These are phyloP conservation scores for Tetrapisispora pingtungensis DNA, from an alignment of 805 yeast genomes.

Conservation along the genomic window DNA sequence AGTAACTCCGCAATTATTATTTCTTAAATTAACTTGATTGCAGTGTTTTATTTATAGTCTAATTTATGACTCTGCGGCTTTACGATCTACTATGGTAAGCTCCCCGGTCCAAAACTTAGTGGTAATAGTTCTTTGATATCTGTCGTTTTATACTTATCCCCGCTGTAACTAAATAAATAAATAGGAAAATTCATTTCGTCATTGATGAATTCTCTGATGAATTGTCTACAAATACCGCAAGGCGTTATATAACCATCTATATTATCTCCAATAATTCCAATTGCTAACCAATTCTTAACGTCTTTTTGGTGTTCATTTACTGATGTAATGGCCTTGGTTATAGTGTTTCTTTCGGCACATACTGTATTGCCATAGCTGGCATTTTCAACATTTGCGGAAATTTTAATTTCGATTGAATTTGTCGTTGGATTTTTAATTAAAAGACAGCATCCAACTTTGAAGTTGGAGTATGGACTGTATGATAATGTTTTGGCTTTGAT, in stretches of 20 bases:
- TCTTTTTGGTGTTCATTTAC: background rate
- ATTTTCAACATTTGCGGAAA: conserved; percentile 80
- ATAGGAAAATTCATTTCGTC: conserved; percentile 38
- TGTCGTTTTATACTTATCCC: conserved; percentile 35
- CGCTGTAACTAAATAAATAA: conserved; percentile 56
- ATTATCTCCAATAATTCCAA: conserved; percentile 26
- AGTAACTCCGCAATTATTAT: too few relatives aligned
- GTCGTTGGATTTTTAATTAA: conserved; percentile 31
- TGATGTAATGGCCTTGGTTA: conserved; percentile 42
- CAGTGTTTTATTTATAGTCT: too few relatives aligned
- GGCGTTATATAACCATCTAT: conserved; percentile 56
- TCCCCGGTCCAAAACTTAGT: conserved; percentile 76
- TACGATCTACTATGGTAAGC: too few relatives aligned
- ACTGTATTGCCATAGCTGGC: conserved; percentile 78
- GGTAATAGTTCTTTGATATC: conserved; percentile 64
- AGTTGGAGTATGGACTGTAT: conserved; percentile 40
- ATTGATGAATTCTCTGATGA: conserved; percentile 66
- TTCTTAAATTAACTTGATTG: too few relatives aligned
- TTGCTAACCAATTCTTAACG: conserved; percentile 19
- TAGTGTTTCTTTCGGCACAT: conserved; percentile 69
- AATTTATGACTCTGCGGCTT: too few relatives aligned
- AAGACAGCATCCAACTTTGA: conserved; percentile 68
- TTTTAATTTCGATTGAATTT: conserved; percentile 80
- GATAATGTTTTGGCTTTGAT: conserved; percentile 33
- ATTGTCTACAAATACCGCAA: conserved; percentile 91